Evolutionary conservation across 257 asterid species (phyloP).

Genomic region (Solanum peruvianum): DNA sequence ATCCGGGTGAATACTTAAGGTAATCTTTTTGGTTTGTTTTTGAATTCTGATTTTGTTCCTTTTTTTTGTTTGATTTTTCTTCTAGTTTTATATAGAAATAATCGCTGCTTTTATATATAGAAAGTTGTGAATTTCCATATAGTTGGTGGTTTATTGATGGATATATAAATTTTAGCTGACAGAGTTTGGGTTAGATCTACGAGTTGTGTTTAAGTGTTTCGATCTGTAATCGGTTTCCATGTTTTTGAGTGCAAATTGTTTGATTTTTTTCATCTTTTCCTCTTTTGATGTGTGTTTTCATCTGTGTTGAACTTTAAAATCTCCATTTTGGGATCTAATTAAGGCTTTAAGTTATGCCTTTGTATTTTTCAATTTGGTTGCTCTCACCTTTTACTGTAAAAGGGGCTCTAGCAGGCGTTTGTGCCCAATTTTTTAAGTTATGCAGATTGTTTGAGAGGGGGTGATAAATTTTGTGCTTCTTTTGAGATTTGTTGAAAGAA

Average conservation of each 20-base stretch:
- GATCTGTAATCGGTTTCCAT: neutral
- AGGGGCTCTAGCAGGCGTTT: neutral
- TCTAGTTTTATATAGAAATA: neutral
- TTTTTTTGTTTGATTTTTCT: neutral
- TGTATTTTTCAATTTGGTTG: neutral
- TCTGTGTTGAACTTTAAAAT: neutral
- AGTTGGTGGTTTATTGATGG: neutral
- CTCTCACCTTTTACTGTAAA: neutral
- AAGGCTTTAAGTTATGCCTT: neutral
- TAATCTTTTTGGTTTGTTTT: conserved; percentile 10
- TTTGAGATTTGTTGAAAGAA: neutral
- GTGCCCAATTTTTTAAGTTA: neutral
- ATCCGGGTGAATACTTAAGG: conserved; percentile 9
- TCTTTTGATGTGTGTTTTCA: neutral
- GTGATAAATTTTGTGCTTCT: neutral
- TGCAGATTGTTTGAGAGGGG: neutral
- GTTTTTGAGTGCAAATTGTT: neutral
- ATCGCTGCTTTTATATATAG: neutral
- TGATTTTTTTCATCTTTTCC: neutral
- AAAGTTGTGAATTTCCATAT: neutral
- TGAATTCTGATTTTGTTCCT: conserved; percentile 1
- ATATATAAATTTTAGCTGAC: neutral
- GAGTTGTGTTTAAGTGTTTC: neutral
- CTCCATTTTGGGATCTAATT: neutral
- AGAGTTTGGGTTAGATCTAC: conserved; percentile 6